Evolutionary conservation across 495 filamentous ascomycete genomes (phyloP), one percentile per base, ranked within the genome.

Genomic region (Astrocystis sublimbata): DNA sequence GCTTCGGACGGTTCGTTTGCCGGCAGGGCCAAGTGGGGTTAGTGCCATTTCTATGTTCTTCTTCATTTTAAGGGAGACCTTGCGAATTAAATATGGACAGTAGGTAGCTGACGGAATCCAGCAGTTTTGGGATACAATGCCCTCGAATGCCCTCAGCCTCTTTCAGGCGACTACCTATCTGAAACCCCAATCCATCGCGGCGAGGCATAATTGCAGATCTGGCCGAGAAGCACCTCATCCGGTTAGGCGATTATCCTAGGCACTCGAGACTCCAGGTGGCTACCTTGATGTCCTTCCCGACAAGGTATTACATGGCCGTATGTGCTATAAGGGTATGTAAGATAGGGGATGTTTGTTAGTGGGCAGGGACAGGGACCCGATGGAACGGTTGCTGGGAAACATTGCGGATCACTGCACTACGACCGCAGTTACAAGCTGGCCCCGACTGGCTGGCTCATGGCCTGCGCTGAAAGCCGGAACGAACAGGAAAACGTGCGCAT

Each of bases 1-100:
- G 54, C 24, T 15, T 42, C 30, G 57, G 57, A 51, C 57, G 57
- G 35, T 60, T 60, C 46, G 45, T 33, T n/a, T 53, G 35, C 58
- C 47, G 58, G 47, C 36, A 47, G 36, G n/a, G 33, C 47, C 58
- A 53, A 61, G 58, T 49, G 47, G 53, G 36, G 38, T 53, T 61
- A 45, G 47, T 52, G 21, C 53, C 38, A 53, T 61, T 45, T 33
- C 42, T 24, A 1, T 50, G 36, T 30, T 59, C 10, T 53, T 33
- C 6, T 4, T 38, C 2, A 38, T 8, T n/a, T n/a, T 36, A 6
- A 12, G 26, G 10, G 38, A 2, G n/a, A 10, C 23, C 38, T 19
- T 43, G 38, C 38, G 38, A 31, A 43, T 45, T 57, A 38, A 35
- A 55, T 33, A 42, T 55, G 33, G 52, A 17, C 24, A 24, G 53